A percentile compares a stretch with the other conserved stretches of the same genome.
Conservation (phyloP, 768 basidiomycete species). For the Lactifluus rugatus region DNA sequence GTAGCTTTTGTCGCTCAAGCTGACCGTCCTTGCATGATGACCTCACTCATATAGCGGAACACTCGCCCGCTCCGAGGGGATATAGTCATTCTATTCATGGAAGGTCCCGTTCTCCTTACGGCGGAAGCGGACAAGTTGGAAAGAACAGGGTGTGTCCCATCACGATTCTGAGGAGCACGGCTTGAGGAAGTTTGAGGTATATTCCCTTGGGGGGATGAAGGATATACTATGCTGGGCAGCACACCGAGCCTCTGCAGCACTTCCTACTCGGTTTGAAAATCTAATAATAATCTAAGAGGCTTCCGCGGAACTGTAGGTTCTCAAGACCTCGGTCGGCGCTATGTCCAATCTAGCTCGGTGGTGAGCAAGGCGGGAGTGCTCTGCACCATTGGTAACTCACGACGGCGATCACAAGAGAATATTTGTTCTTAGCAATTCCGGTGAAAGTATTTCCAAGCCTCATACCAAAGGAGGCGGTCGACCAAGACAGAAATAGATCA, state of each 20-base stretch:
- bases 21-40: background rate
- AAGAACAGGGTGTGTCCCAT: background rate
- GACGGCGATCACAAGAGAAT: background rate
- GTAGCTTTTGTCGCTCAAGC: background rate
- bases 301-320: background rate
- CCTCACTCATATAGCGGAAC: background rate
- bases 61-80: background rate
- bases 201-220: background rate
- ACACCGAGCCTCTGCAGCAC: background rate
- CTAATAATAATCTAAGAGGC: background rate
- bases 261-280: background rate
- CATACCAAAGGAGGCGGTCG: too few relatives aligned
- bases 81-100: background rate
- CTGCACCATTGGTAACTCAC: background rate
- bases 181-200: background rate
- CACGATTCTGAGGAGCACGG: background rate
- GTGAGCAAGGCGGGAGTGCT: background rate
- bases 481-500: too few relatives aligned
- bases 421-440: background rate
- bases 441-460: too few relatives aligned
- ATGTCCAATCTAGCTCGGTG: background rate
- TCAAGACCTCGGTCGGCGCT: background rate
- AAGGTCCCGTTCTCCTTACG: background rate
- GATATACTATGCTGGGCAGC: background rate
- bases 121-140: background rate